phyloP scores from a whole-genome alignment of 2,329 filamentous ascomycete species.

The Hortaea werneckii region DNA sequence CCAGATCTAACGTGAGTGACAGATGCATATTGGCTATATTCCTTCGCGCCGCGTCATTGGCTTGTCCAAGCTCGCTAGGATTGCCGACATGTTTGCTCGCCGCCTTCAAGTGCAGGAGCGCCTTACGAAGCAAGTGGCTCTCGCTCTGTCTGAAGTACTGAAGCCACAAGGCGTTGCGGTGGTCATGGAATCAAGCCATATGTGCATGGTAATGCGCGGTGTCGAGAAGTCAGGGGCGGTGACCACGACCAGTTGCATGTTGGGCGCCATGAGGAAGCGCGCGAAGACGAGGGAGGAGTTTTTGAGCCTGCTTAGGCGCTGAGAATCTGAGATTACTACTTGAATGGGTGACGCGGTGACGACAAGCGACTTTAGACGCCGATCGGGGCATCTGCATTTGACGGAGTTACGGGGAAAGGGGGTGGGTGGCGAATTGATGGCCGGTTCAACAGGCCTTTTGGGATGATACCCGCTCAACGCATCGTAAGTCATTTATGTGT shows the following conservation, averaged over 20 bases:
- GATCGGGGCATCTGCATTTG: neutral
- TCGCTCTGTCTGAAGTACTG: constrained; percentile 85
- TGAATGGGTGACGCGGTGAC: too few relatives aligned
- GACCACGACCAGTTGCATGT: constrained; percentile 92
- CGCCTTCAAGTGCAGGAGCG: constrained; percentile 93
- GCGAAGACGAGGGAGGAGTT: constrained; percentile 96
- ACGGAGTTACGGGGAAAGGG: neutral
- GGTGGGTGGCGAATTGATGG: constrained; percentile 7
- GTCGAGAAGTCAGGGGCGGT: constrained; percentile 80
- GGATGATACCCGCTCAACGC: constrained; percentile 27
- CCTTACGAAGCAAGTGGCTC: constrained; percentile 88
- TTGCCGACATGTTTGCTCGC: constrained; percentile 93
- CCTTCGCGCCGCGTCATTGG: constrained; percentile 84
- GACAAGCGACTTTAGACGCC: neutral
- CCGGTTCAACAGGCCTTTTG: constrained; percentile 22
- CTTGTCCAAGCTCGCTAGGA: constrained; percentile 87
- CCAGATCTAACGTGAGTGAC: too few relatives aligned
- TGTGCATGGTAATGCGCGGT: constrained; percentile 99
- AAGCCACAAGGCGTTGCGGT: constrained; percentile 92
- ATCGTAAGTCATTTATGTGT: constrained; percentile 16
- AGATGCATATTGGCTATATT: constrained; percentile 99
- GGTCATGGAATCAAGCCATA: constrained; percentile 91
- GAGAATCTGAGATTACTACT: neutral
- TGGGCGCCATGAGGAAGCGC: constrained; percentile 88
- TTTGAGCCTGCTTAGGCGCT: constrained; percentile 52